Percentiles rank a stretch among this genome's conserved stretches.
Conservation (phyloP, 805 yeast genomes). For the Clavispora fructus region DNA sequence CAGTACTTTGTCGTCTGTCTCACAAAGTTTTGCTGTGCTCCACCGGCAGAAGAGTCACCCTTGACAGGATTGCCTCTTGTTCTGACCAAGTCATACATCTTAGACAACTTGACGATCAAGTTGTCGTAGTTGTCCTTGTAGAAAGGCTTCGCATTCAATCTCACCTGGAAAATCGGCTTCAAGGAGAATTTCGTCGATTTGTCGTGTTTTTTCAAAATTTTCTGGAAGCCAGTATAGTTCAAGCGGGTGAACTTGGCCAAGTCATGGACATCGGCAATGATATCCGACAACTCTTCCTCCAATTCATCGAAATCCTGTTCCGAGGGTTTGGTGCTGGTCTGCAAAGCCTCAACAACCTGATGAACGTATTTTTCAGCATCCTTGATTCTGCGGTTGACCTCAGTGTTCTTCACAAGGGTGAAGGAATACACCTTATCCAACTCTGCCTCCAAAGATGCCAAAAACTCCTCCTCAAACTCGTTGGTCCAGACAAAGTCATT, state of each 20-base stretch:
- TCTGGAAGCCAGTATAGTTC: slow-evolving; percentile 96
- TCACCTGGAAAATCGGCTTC: slow-evolving; percentile 88
- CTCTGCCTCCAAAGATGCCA: slow-evolving; percentile 70
- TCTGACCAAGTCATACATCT: slow-evolving; percentile 85
- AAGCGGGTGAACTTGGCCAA: slow-evolving; percentile 88
- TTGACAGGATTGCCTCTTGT: slow-evolving; percentile 93
- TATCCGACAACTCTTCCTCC: slow-evolving; percentile 50
- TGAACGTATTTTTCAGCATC: slow-evolving; percentile 72
- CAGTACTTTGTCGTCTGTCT: slow-evolving; percentile 98
- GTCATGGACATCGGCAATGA: slow-evolving; percentile 96
- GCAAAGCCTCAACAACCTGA: slow-evolving; percentile 51
- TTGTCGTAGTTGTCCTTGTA: slow-evolving; percentile 92
- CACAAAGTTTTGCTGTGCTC: slow-evolving; percentile 94
- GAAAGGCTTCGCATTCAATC: slow-evolving; percentile 91
- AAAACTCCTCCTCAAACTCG: slow-evolving; percentile 74
- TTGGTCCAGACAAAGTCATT: slow-evolving; percentile 65
- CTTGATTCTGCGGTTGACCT: slow-evolving; percentile 78
- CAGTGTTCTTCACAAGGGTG: slow-evolving; percentile 82
- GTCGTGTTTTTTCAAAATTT: slow-evolving; percentile 94
- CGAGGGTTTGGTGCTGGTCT: slow-evolving; percentile 29
- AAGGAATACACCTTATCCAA: slow-evolving; percentile 90
- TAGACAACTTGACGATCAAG: slow-evolving; percentile 83
- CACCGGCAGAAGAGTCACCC: slow-evolving; percentile 98
- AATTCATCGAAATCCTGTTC: slow-evolving; percentile 41
- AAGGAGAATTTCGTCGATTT: slow-evolving; percentile 68